These are phyloP conservation scores for Lathyrus sativus DNA, from an alignment of 306 rosid species.

Conservation along the genomic window DNA sequence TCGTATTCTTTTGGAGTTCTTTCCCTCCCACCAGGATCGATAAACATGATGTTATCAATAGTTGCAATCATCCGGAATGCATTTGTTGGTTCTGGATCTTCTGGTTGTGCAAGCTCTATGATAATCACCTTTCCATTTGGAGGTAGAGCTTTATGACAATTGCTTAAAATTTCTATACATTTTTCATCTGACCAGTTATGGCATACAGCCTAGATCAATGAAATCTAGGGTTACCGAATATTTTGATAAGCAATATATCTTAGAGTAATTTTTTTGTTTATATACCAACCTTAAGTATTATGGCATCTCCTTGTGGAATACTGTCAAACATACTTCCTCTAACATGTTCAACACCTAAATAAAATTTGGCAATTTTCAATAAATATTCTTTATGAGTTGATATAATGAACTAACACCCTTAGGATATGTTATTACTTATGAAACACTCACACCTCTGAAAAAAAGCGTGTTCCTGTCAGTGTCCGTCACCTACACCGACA, in stretches of 20 bases:
- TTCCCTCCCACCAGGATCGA: slow-evolving; percentile 35
- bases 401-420: too few relatives aligned
- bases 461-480: too few relatives aligned
- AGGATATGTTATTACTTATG: too few relatives aligned
- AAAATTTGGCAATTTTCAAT: neutral
- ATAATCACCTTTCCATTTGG: slow-evolving; percentile 40
- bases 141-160: slow-evolving; percentile 36
- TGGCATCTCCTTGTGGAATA: slow-evolving; percentile 45
- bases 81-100: slow-evolving; percentile 25
- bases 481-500: too few relatives aligned
- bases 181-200: slow-evolving; percentile 39
- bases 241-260: neutral
- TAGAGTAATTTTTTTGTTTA: too few relatives aligned
- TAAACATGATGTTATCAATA: slow-evolving; percentile 30
- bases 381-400: neutral
- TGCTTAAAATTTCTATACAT: slow-evolving; percentile 24
- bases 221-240: neutral
- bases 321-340: slow-evolving; percentile 39
- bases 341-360: slow-evolving; percentile 40
- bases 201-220: slow-evolving; percentile 20
- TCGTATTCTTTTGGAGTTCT: slow-evolving; percentile 32
- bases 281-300: slow-evolving; percentile 40
- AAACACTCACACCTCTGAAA: too few relatives aligned
- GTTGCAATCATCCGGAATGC: neutral
- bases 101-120: slow-evolving; percentile 23